Percentiles rank a stretch among this genome's conserved stretches.
These are phyloP conservation scores for Murraya koenigii DNA, from an alignment of 345 rosid species.

Conservation along the genomic window DNA sequence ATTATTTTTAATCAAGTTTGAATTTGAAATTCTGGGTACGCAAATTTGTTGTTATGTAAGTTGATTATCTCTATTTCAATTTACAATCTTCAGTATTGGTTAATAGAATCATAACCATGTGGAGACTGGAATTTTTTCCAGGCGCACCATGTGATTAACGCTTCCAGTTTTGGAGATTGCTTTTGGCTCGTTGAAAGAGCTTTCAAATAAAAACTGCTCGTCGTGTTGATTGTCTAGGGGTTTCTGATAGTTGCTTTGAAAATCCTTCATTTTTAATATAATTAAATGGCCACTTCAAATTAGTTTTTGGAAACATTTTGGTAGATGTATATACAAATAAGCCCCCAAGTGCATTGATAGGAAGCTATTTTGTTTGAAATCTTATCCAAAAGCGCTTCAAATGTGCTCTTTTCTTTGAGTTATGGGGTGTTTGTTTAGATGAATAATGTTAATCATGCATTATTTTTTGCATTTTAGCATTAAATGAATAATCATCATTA, in stretches of 20 bases:
- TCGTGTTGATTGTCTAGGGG: neutral
- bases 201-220: neutral
- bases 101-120: neutral
- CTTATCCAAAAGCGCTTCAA: too few relatives aligned
- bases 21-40: neutral
- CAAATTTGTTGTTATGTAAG: neutral
- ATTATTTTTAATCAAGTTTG: neutral
- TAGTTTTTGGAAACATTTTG: too few relatives aligned
- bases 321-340: neutral
- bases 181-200: neutral
- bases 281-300: too few relatives aligned
- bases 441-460: too few relatives aligned
- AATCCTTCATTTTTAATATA: too few relatives aligned
- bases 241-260: neutral
- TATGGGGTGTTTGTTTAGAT: too few relatives aligned
- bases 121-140: neutral
- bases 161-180: neutral
- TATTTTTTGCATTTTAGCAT: neutral
- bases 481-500: neutral
- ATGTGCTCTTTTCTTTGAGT: neutral
- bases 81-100: neutral
- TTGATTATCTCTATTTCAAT: neutral
- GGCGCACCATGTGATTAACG: neutral
- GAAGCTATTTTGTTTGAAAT: neutral
- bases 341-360: neutral